Evolutionary conservation across 805 yeast genomes (phyloP).

Genomic region (Kodamaea laetipori): DNA sequence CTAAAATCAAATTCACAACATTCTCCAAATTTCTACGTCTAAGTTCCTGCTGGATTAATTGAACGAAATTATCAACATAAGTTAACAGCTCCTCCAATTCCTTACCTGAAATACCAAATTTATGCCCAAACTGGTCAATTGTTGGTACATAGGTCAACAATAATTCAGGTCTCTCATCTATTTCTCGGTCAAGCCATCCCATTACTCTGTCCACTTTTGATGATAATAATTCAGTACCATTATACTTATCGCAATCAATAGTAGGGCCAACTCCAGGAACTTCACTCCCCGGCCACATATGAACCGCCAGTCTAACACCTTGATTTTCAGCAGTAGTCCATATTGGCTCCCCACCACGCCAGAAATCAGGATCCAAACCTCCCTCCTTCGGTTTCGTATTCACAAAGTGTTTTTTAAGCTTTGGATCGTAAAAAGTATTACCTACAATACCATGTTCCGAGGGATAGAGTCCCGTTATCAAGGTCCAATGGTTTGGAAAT

Average conservation of each 20-base stretch:
- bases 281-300: slow-evolving; percentile 97
- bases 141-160: slow-evolving; percentile 78
- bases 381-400: slow-evolving; percentile 59
- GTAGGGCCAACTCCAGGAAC: slow-evolving; percentile 59
- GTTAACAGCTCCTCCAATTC: slow-evolving; percentile 55
- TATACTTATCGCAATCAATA: slow-evolving; percentile 60
- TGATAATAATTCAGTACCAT: slow-evolving; percentile 61
- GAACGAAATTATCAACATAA: slow-evolving; percentile 68
- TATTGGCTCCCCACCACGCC: slow-evolving; percentile 85
- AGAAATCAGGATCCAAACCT: slow-evolving; percentile 57
- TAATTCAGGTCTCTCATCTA: slow-evolving; percentile 68
- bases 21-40: slow-evolving; percentile 56
- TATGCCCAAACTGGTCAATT: slow-evolving; percentile 78
- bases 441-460: slow-evolving; percentile 86
- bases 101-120: slow-evolving; percentile 65
- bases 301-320: slow-evolving; percentile 70
- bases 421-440: slow-evolving; percentile 73
- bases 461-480: slow-evolving; percentile 85
- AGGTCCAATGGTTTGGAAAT: slow-evolving; percentile 90
- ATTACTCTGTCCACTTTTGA: slow-evolving; percentile 60
- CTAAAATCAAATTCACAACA: slow-evolving; percentile 71
- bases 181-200: slow-evolving; percentile 64
- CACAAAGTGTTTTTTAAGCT: slow-evolving; percentile 54
- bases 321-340: slow-evolving; percentile 77
- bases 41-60: slow-evolving; percentile 50